Base-by-base conservation (phyloP, 768 basidiomycete species). In the Termitomyces sp. region DNA sequence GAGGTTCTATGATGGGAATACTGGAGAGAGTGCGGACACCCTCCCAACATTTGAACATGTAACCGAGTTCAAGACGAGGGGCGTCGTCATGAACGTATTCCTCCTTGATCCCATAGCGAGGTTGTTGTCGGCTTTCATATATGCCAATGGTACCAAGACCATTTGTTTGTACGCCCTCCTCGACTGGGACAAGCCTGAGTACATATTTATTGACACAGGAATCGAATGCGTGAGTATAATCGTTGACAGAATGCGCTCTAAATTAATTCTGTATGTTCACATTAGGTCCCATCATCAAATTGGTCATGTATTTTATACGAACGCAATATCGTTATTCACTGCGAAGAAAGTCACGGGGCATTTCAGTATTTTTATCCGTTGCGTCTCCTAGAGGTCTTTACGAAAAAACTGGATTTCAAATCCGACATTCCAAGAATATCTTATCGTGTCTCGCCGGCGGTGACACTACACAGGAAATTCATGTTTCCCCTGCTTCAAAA, bases 41-140 rank as follows among this genome's bases (percentile, higher is more conserved):
- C 69, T 71, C 21, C 86, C 87, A 1, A 55, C 71, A 1, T 88
- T 88, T 63, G 79, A 77, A 10, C 77, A 75, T 49, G 76, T 87
- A n/a, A 80, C 84, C 17, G 74, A 78, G 11, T 89, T 88, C 63
- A 78, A 78, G 60, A 86, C 83, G 0, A 74, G 76, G 0, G 87
- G 87, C 3, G 79, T 84, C 12, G 86, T 89, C 12, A 87, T 89
- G 85, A 88, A 88, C 61, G 82, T 89, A 26, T 89, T 89, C 64
- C 73, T 89, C 23, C 76, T 89, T 30, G 87, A 89, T 62, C 85
- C 86, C 0, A 74, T 78, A 4, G 74, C 76, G 45, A 72, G 83
- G 42, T 69, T 89, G 19, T 64, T 88, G 43, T 83, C 83, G 10
- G 86, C 85, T 4, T 89, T 88, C 59, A 79, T 89, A n/a, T 88